phyloP scores from a whole-genome alignment of 2,329 filamentous ascomycete species.

The Phoma herbarum region DNA sequence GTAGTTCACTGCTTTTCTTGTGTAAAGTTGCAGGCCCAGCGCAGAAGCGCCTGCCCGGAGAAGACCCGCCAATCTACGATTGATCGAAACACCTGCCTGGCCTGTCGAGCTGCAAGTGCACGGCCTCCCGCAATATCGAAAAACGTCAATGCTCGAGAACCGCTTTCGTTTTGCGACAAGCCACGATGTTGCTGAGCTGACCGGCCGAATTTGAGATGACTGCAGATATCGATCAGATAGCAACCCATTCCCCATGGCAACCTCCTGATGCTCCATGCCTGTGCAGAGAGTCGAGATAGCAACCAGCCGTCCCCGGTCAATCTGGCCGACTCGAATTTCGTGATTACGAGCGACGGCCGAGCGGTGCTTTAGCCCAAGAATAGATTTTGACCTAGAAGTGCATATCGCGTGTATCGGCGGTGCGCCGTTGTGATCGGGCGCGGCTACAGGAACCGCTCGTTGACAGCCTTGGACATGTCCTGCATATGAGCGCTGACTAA shows the following conservation, averaged over 20 bases:
- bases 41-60: conserved; percentile 6
- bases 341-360: conserved; percentile 7
- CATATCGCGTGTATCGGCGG: not conserved
- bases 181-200: conserved; percentile 3
- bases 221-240: not conserved
- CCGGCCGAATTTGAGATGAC: not conserved
- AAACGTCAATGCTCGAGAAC: not conserved
- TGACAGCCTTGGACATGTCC: not conserved
- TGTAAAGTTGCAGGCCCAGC: conserved; percentile 10
- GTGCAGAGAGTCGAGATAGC: not conserved
- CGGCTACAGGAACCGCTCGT: not conserved
- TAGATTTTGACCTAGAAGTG: not conserved
- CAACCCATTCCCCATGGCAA: not conserved
- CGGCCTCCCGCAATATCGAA: conserved; percentile 23
- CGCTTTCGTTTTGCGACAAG: not conserved
- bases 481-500: not conserved
- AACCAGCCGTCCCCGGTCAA: not conserved
- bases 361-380: not conserved
- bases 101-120: conserved; percentile 7
- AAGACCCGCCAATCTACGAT: conserved; percentile 9
- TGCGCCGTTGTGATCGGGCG: not conserved
- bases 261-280: not conserved
- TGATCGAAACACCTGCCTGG: conserved; percentile 10
- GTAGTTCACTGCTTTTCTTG: conserved; percentile 9
- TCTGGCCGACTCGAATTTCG: not conserved